These are phyloP conservation scores for Aspergillus hortae DNA, from an alignment of 2,329 filamentous ascomycete genomes.

Conservation along the genomic window DNA sequence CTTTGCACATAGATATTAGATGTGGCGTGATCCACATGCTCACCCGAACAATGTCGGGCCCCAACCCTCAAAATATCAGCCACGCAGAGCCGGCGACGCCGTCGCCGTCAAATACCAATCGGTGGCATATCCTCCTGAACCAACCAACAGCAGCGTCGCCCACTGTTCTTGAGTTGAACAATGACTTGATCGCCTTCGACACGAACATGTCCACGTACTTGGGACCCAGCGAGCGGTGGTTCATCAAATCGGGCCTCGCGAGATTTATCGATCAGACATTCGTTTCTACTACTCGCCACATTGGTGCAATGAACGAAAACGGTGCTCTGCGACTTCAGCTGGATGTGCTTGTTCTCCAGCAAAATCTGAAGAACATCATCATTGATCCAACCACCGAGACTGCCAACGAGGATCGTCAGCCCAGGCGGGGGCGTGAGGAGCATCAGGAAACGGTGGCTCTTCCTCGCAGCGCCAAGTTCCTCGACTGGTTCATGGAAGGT, in stretches of 20 bases:
- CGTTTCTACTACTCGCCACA: slow-evolving; percentile 65
- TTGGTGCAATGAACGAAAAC: slow-evolving; percentile 77
- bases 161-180: slow-evolving; percentile 76
- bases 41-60: slow-evolving; percentile 57
- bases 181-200: slow-evolving; percentile 81
- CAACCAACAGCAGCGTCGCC: slow-evolving; percentile 50
- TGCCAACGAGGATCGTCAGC: slow-evolving; percentile 5
- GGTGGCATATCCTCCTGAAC: slow-evolving; percentile 42
- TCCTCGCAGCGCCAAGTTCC: slow-evolving; percentile 43
- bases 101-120: slow-evolving; percentile 67
- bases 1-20: slow-evolving; percentile 83
- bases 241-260: slow-evolving; percentile 73
- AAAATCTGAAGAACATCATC: slow-evolving; percentile 90
- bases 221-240: slow-evolving; percentile 65
- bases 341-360: slow-evolving; percentile 91
- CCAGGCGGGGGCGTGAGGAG: slow-evolving; percentile 6
- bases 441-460: slow-evolving; percentile 38
- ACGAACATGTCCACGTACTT: slow-evolving; percentile 74
- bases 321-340: slow-evolving; percentile 86
- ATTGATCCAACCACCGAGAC: slow-evolving; percentile 24
- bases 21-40: slow-evolving; percentile 82
- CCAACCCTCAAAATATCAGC: slow-evolving; percentile 42
- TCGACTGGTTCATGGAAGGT: slow-evolving; percentile 48
- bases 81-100: slow-evolving; percentile 41
- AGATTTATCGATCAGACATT: slow-evolving; percentile 76